Conservation (phyloP, 2,329 filamentous ascomycete genomes). For the Sarocladium oryzae region DNA sequence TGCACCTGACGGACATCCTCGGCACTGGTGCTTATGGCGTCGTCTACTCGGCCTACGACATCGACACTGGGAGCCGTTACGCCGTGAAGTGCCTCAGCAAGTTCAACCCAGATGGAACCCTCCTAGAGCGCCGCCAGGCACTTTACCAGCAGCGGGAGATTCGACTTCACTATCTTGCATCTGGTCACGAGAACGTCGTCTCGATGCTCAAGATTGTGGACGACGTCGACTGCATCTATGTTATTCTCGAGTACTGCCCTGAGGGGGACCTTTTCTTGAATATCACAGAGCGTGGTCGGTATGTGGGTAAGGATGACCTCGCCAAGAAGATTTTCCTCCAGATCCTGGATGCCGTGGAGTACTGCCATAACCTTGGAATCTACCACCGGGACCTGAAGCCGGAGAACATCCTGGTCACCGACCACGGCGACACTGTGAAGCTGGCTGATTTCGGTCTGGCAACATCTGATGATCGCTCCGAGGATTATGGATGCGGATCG, state of each 20-base stretch:
- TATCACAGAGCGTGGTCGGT: slow-evolving; percentile 92
- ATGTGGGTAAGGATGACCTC: slow-evolving; percentile 84
- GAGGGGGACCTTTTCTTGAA: slow-evolving; percentile 96
- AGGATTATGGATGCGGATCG: slow-evolving; percentile 95
- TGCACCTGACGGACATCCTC: slow-evolving; percentile 78
- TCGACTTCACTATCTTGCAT: slow-evolving; percentile 81
- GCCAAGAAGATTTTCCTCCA: slow-evolving; percentile 87
- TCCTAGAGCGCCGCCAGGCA: slow-evolving; percentile 76
- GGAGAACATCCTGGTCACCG: slow-evolving; percentile 91
- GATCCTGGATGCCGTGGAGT: slow-evolving; percentile 91
- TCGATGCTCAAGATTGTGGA: slow-evolving; percentile 92
- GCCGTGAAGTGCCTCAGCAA: slow-evolving; percentile 98
- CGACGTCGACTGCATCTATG: slow-evolving; percentile 85
- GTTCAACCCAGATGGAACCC: slow-evolving; percentile 62
- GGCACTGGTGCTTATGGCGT: slow-evolving; percentile 95
- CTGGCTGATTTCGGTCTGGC: slow-evolving; percentile 96
- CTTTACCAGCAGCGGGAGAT: slow-evolving; percentile 93
- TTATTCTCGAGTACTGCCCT: slow-evolving; percentile 93
- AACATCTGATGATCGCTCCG: slow-evolving; percentile 73
- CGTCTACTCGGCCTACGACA: slow-evolving; percentile 83
- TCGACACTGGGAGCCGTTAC: slow-evolving; percentile 74
- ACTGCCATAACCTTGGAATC: slow-evolving; percentile 88
- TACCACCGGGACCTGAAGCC: slow-evolving; percentile 98
- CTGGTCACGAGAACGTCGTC: slow-evolving; percentile 86
- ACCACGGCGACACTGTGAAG: slow-evolving; percentile 84